Base-by-base conservation (phyloP, 2,329 filamentous ascomycete species). In the Penicillium verrucosum region DNA sequence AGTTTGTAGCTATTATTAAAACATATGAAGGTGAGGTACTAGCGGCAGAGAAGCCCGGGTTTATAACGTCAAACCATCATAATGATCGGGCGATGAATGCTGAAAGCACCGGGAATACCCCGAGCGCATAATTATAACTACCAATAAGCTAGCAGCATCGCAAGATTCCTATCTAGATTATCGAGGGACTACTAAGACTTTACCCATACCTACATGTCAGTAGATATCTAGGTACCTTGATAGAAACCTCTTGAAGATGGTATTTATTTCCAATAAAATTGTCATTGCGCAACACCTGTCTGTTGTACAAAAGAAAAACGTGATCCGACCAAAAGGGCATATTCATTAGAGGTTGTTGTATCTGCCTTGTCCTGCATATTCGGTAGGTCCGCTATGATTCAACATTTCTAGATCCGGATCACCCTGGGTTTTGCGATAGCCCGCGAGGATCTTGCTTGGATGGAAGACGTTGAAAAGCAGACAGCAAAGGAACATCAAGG, bases 401-500 rank as follows among this genome's bases (percentile, higher is more conserved):
- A 53, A 46, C 59, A 63, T 61, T 46, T 63, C 60, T 18, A 61
- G 40, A 27, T 60, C 59, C 21, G 52, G 54, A 12, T 42, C 30
- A 6, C 30, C 30, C 5, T 32, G 11, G 5, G 30, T 32, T 32
- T 32, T 32, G 30, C 30, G 30, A 32, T 32, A 36, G 4, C 30
- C 34, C 8, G 30, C 25, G n/a, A 59, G 40, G 18, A 63, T 44
- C 14, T 52, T 52, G 48, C 61, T 63, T 0, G 61, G 61, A 21
- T 63, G 61, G 12, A 57, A 57, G 23, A 54, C 4, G 18, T 57
- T 57, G 48, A 63, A 54, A 21, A 60, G 16, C 14, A 62, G 14
- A 46, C 59, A 63, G 18, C 59, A 60, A 18, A 37, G 41, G 4
- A 61, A 30, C 62, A 64, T 62, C 36, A 63, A 42, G 1, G 47